A percentile compares a stretch with the other conserved stretches of the same genome.
phyloP scores from a whole-genome alignment of 768 basidiomycete species.

The Amanita molliuscula region DNA sequence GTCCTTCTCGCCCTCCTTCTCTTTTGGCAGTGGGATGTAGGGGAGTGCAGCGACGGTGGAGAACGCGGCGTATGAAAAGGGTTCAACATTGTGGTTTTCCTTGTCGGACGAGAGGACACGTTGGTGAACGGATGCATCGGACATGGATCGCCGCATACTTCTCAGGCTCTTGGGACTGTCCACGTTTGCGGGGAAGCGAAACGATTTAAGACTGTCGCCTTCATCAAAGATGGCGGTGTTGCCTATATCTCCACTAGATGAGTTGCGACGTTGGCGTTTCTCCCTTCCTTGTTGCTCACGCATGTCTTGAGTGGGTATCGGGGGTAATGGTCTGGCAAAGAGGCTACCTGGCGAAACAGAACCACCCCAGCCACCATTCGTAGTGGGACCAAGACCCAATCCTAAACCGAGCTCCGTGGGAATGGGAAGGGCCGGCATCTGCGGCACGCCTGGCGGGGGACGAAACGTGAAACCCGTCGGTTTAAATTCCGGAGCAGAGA shows the following conservation, averaged over 20 bases:
- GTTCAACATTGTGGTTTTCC: slow-evolving; percentile 24
- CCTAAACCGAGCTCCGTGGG: slow-evolving; percentile 13
- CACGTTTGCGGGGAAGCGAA: slow-evolving; percentile 57
- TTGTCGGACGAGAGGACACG: slow-evolving; percentile 25
- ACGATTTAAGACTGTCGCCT: slow-evolving; percentile 61
- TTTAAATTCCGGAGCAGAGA: slow-evolving; percentile 73
- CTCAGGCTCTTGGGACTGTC: slow-evolving; percentile 41
- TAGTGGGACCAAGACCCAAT: slow-evolving; percentile 12
- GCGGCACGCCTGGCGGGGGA: slow-evolving; percentile 56
- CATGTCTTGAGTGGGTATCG: slow-evolving; percentile 7
- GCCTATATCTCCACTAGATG: slow-evolving; percentile 20
- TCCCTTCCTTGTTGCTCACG: slow-evolving; percentile 54
- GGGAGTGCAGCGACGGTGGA: slow-evolving; percentile 28
- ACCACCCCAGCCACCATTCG: not conserved
- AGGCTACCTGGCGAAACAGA: slow-evolving; percentile 9
- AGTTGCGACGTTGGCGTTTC: slow-evolving; percentile 60
- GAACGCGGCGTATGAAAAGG: slow-evolving; percentile 66
- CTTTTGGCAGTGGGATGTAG: slow-evolving; percentile 17
- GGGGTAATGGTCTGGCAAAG: slow-evolving; percentile 18
- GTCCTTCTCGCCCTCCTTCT: slow-evolving; percentile 11
- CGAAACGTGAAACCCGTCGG: slow-evolving; percentile 70
- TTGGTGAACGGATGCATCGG: slow-evolving; percentile 6
- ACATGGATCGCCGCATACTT: slow-evolving; percentile 18
- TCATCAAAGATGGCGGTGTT: slow-evolving; percentile 23
- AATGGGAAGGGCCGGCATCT: slow-evolving; percentile 29